Conservation (phyloP, 2,329 filamentous ascomycete genomes). For the Trichoderma citrinoviride region DNA sequence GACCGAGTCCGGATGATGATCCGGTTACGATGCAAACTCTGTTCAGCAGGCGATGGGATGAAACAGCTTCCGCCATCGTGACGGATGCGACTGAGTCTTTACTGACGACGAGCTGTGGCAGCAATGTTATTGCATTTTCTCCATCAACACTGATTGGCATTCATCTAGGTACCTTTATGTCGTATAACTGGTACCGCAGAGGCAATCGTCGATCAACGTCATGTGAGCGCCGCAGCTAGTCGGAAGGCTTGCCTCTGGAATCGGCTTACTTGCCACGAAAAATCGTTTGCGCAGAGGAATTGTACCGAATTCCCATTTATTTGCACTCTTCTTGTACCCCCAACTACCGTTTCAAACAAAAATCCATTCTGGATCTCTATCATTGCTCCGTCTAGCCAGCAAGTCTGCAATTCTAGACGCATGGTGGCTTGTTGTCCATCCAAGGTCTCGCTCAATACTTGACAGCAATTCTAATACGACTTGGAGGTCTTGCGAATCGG, state of each 20-base stretch:
- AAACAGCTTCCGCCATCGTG: background rate
- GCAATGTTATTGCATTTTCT: background rate
- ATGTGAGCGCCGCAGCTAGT: background rate
- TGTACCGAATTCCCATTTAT: background rate
- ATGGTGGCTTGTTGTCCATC: conserved; percentile 15
- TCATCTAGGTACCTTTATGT: background rate
- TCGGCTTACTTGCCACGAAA: conserved; percentile 2
- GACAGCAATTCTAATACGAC: background rate
- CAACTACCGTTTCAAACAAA: background rate
- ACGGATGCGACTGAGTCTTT: too few species aligned
- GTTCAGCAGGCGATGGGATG: background rate
- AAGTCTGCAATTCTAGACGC: conserved; percentile 7
- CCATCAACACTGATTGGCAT: background rate
- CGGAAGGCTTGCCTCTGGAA: background rate
- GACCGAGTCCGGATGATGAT: conserved; percentile 45
- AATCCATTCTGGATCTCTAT: background rate
- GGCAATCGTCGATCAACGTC: background rate
- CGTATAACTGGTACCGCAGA: too few species aligned
- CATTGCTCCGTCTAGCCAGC: background rate
- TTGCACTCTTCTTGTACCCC: too few species aligned
- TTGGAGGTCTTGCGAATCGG: background rate
- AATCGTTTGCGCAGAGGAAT: background rate
- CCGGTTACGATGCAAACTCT: conserved; percentile 42
- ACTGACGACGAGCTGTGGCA: too few species aligned
- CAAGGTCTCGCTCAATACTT: conserved; percentile 2